Evolutionary conservation across 176 grass and related monocot genomes (phyloP).

Genomic region (Triticum turgidum): DNA sequence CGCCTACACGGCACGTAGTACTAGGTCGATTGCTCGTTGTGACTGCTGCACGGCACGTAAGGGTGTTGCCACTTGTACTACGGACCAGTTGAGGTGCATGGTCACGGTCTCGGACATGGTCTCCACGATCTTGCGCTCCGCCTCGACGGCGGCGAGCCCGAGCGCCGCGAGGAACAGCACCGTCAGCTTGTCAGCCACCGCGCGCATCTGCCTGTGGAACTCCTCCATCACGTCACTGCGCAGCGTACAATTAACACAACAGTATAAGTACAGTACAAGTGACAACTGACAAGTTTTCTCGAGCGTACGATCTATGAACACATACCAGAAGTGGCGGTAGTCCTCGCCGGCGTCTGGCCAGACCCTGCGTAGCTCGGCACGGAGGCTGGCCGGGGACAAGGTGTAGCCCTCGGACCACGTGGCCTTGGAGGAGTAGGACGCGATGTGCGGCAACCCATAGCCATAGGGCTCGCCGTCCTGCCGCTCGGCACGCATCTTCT

Average conservation of each 20-base stretch:
- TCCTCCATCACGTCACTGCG: constrained; percentile 89
- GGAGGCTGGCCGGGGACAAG: constrained; percentile 59
- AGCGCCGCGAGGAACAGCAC: constrained; percentile 59
- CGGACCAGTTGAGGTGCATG: constrained; percentile 59
- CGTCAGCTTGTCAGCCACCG: constrained; percentile 49
- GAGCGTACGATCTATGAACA: too few species aligned
- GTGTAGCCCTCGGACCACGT: constrained; percentile 99
- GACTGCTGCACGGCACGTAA: too few species aligned
- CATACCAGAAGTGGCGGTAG: too few species aligned
- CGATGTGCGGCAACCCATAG: constrained; percentile 85
- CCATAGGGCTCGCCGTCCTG: constrained; percentile 51
- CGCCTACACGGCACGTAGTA: too few species aligned
- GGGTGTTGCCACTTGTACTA: too few species aligned
- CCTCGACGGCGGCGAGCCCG: constrained; percentile 50
- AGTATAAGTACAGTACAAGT: too few species aligned
- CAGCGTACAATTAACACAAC: too few species aligned
- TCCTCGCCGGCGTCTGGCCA: constrained; percentile 58
- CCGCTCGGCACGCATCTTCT: constrained; percentile 68
- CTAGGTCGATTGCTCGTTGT: too few species aligned
- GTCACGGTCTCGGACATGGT: constrained; percentile 59
- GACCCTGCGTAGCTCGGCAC: constrained; percentile 63
- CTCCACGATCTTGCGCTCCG: constrained; percentile 35
- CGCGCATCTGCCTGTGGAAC: constrained; percentile 70
- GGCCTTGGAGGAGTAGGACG: constrained; percentile 95
- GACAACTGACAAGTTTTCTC: too few species aligned